phyloP scores from a whole-genome alignment of 192 early-diverging fungal species.

The Lobosporangium transversale region DNA sequence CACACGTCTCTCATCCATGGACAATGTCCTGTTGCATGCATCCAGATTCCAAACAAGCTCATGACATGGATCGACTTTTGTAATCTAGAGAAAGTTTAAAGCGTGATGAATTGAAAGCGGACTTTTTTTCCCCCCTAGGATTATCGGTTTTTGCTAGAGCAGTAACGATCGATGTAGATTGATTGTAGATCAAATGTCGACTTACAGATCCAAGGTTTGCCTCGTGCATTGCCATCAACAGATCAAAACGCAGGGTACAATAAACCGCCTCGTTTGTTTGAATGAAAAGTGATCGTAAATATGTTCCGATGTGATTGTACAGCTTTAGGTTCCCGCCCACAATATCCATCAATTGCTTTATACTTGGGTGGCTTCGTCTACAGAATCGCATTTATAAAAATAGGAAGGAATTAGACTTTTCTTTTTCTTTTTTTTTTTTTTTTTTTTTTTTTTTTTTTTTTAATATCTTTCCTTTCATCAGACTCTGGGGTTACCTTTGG shows the following conservation, averaged over 20 bases:
- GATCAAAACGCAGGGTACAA: constrained; percentile 64
- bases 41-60: constrained; percentile 67
- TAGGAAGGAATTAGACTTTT: background rate
- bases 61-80: constrained; percentile 60
- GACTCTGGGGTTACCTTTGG: too few relatives aligned
- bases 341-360: constrained; percentile 41
- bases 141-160: too few relatives aligned
- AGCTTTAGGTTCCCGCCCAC: constrained; percentile 40
- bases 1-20: constrained; percentile 64
- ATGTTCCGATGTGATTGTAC: constrained; percentile 47
- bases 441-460: too few relatives aligned
- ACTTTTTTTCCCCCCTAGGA: too few relatives aligned
- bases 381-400: background rate
- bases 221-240: constrained; percentile 67
- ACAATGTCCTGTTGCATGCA: constrained; percentile 63
- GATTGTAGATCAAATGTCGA: background rate
- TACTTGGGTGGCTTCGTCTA: constrained; percentile 53
- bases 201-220: constrained; percentile 58
- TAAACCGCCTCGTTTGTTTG: constrained; percentile 46
- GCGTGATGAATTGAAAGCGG: too few relatives aligned
- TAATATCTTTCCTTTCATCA: too few relatives aligned
- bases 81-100: constrained; percentile 59
- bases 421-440: too few relatives aligned
- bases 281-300: constrained; percentile 47
- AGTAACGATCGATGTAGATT: background rate